Evolutionary conservation across 495 filamentous ascomycete genomes (phyloP).

Genomic region (Penicillium taxi): DNA sequence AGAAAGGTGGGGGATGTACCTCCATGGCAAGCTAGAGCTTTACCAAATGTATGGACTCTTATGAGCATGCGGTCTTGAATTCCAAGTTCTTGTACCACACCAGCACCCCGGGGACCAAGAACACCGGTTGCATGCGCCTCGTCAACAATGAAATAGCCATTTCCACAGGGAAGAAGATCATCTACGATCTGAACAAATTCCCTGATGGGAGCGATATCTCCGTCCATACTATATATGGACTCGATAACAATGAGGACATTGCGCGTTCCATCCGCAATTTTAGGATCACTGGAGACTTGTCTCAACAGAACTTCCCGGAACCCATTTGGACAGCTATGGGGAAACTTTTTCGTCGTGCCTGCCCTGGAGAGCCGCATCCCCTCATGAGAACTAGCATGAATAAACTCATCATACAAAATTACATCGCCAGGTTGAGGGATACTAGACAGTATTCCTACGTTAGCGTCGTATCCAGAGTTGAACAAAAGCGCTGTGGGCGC

Average conservation of each 20-base stretch:
- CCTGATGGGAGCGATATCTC: slow-evolving; percentile 58
- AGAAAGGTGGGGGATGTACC: slow-evolving; percentile 39
- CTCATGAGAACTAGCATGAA: slow-evolving; percentile 72
- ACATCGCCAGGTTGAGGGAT: slow-evolving; percentile 63
- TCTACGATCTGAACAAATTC: slow-evolving; percentile 53
- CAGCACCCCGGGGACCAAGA: slow-evolving; percentile 53
- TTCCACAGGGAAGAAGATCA: slow-evolving; percentile 44
- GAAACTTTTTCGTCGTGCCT: slow-evolving; percentile 40
- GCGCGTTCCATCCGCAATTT: slow-evolving; percentile 24
- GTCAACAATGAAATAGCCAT: slow-evolving; percentile 66
- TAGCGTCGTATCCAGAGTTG: slow-evolving; percentile 74
- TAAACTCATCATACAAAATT: slow-evolving; percentile 63
- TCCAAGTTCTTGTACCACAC: slow-evolving; percentile 58
- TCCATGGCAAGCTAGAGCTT: slow-evolving; percentile 63
- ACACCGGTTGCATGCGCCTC: slow-evolving; percentile 72
- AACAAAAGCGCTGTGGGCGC: slow-evolving; percentile 60
- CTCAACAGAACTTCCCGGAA: slow-evolving; percentile 34
- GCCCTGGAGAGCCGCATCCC: slow-evolving; percentile 66
- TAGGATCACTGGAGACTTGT: slow-evolving; percentile 21
- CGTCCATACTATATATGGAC: slow-evolving; percentile 80
- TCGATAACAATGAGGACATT: slow-evolving; percentile 62
- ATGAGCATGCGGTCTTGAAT: slow-evolving; percentile 62
- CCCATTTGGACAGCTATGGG: slow-evolving; percentile 50
- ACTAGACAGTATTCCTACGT: slow-evolving; percentile 57
- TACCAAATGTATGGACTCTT: slow-evolving; percentile 69